Base-by-base conservation (phyloP, 306 rosid genomes). In the Vicia villosa region DNA sequence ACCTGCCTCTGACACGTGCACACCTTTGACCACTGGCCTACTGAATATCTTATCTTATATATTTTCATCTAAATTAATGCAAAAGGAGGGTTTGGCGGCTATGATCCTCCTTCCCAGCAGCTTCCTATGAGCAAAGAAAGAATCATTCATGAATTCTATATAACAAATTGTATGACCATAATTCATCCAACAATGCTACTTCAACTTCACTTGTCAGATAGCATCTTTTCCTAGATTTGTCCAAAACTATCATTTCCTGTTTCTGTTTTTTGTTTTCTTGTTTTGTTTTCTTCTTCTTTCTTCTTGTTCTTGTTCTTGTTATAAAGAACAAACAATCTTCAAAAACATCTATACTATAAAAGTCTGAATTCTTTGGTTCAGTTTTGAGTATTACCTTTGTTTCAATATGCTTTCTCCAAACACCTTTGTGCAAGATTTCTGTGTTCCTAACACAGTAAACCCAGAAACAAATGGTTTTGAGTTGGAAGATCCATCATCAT, bases 361-460 rank as follows among this genome's bases (percentile, higher is more conserved):
- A 8, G 40, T 32, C 34, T 11, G 36, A 15, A 16, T 13, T 66
- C 28, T 69, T 42, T 16, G 37, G 34, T 60, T 43, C 32, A n/a
- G 6, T 21, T 40, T 15, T 56, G 5, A n/a, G 52, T 64, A 10
- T 54, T 24, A 17, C 37, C 34, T 21, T 59, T 59, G 42, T 30
- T 38, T 63, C 80, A 76, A 41, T 12, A 71, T 84, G 83, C 16
- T 64, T 21, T 66, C 73, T 1, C 52, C 79, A 43, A 84, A 88
- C 42, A 30, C 87, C 56, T 75, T 77, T 73, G 19, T 81, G 47
- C 76, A 75, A 50, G 78, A 77, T 17, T 47, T 63, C 14, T 66
- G 78, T 28, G 78, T 60, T 61, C 64, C 82, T 1, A 12, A 19
- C 37, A 63, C 80, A 4, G 63, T 49, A 38, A 73, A 77, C 42